Evolutionary conservation across 169 alveolate species (phyloP), one percentile per base, ranked within the genome.

Genomic region (Eimeria necatrix): DNA sequence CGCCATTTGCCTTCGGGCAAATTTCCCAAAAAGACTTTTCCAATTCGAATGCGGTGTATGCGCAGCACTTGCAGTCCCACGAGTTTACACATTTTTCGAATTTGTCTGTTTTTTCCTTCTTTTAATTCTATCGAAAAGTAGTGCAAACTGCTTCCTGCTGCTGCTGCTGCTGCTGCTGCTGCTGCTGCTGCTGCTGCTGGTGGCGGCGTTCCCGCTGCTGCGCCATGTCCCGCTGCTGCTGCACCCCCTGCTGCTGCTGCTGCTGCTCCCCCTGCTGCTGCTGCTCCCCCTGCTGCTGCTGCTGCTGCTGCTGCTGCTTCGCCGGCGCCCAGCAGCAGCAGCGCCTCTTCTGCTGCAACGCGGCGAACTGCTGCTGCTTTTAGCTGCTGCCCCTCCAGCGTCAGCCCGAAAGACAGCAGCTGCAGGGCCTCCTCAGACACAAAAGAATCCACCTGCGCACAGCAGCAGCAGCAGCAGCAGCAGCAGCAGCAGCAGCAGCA

Each of bases 361-460:
- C 41, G 84, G 4, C 93, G 51, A 3, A 89, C 88, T 4, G 24
- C 32, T 51, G 87, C 84, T 2, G 94, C 89, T 10, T 71, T 87
- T 1, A 89, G 94, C 8, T 70, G 89, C 41, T 8, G 49, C 10
- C 94, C 94, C 64, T 89, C 94, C 60, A 89, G 60, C 18, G 89
- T 4, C 18, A 89, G 78, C 16, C 94, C 94, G 8, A 46, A n/a
- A 16, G 16, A 88, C 3, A 89, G 88, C 4, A 86, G 93, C 24
- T 41, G 18, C 8, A 61, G 12, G 4, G 93, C 93, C 3, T 41
- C 93, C 4, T 48, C 93, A 1, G 93, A 86, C 8, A 49, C 26
- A 18, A 83, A 83, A 61, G 61, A 20, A 48, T 86, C 93, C 52
- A 86, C 93, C 93, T 86, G 93, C n/a, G n/a, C n/a, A n/a, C n/a